Conservation (phyloP, 2,329 filamentous ascomycete genomes). For the Orbilia quercus region DNA sequence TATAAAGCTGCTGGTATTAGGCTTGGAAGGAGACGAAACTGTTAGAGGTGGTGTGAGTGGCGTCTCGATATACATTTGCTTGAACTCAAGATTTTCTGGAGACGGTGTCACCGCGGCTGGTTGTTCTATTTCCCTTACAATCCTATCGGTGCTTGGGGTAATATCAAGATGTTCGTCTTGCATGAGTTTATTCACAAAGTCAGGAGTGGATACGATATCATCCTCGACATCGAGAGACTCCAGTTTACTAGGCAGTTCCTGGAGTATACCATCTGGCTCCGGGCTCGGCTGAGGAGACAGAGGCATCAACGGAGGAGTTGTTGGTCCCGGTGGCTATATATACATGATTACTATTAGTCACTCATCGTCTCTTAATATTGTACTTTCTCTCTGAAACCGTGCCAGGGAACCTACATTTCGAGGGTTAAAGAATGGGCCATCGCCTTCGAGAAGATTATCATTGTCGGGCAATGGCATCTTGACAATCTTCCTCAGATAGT, state of each 20-base stretch:
- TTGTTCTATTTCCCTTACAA: conserved; percentile 6
- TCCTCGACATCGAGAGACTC: background rate
- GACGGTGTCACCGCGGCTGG: conserved; percentile 20
- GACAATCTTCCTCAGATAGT: conserved; percentile 35
- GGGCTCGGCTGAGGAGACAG: background rate
- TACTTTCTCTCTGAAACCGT: too few relatives aligned
- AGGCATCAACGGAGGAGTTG: conserved; percentile 37
- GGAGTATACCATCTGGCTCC: background rate
- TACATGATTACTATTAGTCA: background rate
- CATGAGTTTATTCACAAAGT: background rate
- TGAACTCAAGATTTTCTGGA: conserved; percentile 1
- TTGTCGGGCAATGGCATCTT: conserved; percentile 3
- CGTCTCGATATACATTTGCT: conserved; percentile 17
- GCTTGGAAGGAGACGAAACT: background rate
- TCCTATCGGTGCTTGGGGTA: background rate
- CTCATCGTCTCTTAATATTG: too few relatives aligned
- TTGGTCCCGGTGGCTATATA: background rate
- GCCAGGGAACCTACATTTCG: too few relatives aligned
- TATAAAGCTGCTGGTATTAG: background rate
- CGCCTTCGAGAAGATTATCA: too few relatives aligned
- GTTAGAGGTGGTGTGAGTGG: conserved; percentile 38
- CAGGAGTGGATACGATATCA: background rate
- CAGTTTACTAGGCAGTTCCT: conserved; percentile 2
- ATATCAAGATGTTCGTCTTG: conserved; percentile 1
- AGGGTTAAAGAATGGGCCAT: too few relatives aligned